Percentiles rank a stretch among this genome's conserved stretches.
These are phyloP conservation scores for Eutrema salsugineum DNA, from an alignment of 441 rosid genomes.

Conservation along the genomic window DNA sequence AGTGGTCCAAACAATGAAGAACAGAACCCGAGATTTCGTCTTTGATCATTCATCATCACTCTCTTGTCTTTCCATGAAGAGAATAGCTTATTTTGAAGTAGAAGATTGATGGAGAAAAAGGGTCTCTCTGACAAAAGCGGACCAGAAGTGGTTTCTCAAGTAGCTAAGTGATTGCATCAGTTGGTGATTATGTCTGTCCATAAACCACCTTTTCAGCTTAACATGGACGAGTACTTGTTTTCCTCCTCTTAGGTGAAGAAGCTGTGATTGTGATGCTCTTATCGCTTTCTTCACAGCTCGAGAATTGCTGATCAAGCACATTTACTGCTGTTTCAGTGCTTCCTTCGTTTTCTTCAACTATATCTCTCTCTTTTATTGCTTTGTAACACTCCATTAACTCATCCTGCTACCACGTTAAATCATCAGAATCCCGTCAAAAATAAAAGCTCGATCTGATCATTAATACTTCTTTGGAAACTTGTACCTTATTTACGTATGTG, in stretches of 20 bases:
- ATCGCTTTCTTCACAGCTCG: constrained; percentile 41
- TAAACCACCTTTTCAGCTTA: constrained; percentile 26
- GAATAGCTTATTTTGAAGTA: constrained; percentile 24
- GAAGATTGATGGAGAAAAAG: constrained; percentile 13
- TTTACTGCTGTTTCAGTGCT: constrained; percentile 53
- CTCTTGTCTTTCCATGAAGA: constrained; percentile 30
- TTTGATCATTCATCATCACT: constrained; percentile 43
- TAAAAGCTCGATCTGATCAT: not conserved
- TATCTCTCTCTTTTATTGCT: constrained; percentile 45
- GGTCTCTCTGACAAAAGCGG: constrained; percentile 37
- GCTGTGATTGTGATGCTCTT: constrained; percentile 27
- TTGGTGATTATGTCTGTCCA: constrained; percentile 3
- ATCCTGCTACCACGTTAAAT: constrained; percentile 39
- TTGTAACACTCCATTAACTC: constrained; percentile 50
- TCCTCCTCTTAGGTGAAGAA: constrained; percentile 45
- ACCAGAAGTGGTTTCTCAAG: constrained; percentile 7
- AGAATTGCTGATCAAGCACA: constrained; percentile 54
- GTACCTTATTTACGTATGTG: constrained; percentile 62
- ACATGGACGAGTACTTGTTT: constrained; percentile 19
- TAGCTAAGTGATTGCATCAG: constrained; percentile 18
- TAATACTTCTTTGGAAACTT: not conserved
- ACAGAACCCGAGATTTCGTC: constrained; percentile 22
- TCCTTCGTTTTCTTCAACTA: constrained; percentile 34
- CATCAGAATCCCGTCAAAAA: not conserved
- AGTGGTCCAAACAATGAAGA: constrained; percentile 28